Base-by-base conservation (phyloP, 371 early-diverging fungal genomes). In the Zychaea mexicana region DNA sequence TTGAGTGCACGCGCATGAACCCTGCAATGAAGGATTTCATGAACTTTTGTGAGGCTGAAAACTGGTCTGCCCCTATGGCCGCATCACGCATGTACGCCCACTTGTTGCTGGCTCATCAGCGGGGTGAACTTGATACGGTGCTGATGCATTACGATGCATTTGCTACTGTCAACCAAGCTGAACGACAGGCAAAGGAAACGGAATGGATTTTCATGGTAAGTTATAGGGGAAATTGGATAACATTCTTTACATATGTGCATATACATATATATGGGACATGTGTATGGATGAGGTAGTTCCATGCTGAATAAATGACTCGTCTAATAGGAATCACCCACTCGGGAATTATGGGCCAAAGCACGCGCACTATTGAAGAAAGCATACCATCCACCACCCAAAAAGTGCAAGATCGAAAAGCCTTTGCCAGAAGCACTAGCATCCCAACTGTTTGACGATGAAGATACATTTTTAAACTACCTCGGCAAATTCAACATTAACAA, bases 401-500 rank as follows among this genome's bases (percentile, higher is more conserved):
- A 76, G 47, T 74, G 84, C 49, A 81, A 80, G 57, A 74, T 88
- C 61, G 82, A 81, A 28, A 79, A 82, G 27, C 80, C 85, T 2
- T 64, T 87, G 33, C 85, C 85, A 3, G 78, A 79, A 5, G 69
- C 67, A 32, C 45, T 88, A 28, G 64, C 70, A 9, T 60, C 72
- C 12, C 60, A 71, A 15, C 61, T 87, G 22, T 87, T 88, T 65
- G 78, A 85, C 7, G 80, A 85, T 60, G 80, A 79, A 53, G 79
- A 83, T 38, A 85, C 85, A 2, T 88, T 84, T 62, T 74, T 88
- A 49, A 78, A 83, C 24, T 84, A 82, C 57, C 68, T 88, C 21
- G 89, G 89, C 47, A 81, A 85, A 65, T 88, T 85, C 74, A 86
- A 87, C 68, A 82, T 88, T 66, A 88, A 88, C 68, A 87, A 88